These are phyloP conservation scores for Aspergillus quadricinctus DNA, from an alignment of 2,329 filamentous ascomycete genomes.

Conservation along the genomic window DNA sequence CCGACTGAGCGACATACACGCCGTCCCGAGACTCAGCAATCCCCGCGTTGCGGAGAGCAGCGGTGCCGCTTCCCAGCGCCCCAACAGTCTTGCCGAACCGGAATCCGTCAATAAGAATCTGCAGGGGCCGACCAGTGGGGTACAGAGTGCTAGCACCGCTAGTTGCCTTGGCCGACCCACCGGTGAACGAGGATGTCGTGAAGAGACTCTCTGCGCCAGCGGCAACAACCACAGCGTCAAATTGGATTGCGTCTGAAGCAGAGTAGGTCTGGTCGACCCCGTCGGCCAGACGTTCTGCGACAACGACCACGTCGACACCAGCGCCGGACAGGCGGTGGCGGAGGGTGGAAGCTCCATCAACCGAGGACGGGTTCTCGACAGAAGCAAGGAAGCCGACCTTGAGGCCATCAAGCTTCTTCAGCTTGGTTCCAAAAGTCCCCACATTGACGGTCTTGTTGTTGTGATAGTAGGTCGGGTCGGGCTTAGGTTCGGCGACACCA, in stretches of 20 bases:
- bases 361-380: conserved; percentile 38
- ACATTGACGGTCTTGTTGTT: conserved; percentile 61
- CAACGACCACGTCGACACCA: conserved; percentile 55
- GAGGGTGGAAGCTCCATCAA: conserved; percentile 50
- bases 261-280: conserved; percentile 63
- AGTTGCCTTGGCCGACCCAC: conserved; percentile 18
- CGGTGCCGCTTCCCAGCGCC: conserved; percentile 48
- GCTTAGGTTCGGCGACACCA: conserved; percentile 54
- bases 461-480: conserved; percentile 64
- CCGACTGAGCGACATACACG: conserved; percentile 29
- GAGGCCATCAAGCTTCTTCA: conserved; percentile 59
- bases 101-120: conserved; percentile 61
- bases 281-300: conserved; percentile 54
- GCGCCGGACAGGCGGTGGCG: conserved; percentile 34
- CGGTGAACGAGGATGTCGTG: conserved; percentile 18
- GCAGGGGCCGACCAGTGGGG: conserved; percentile 58
- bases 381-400: conserved; percentile 61
- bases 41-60: conserved; percentile 40
- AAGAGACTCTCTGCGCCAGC: conserved; percentile 55
- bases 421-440: conserved; percentile 54
- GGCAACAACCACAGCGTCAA: conserved; percentile 52
- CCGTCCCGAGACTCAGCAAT: conserved; percentile 38
- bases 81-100: conserved; percentile 67
- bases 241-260: conserved; percentile 51
- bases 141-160: conserved; percentile 54